These are phyloP conservation scores for Colletotrichum truncatum DNA, from an alignment of 2,329 filamentous ascomycete genomes.

Conservation along the genomic window DNA sequence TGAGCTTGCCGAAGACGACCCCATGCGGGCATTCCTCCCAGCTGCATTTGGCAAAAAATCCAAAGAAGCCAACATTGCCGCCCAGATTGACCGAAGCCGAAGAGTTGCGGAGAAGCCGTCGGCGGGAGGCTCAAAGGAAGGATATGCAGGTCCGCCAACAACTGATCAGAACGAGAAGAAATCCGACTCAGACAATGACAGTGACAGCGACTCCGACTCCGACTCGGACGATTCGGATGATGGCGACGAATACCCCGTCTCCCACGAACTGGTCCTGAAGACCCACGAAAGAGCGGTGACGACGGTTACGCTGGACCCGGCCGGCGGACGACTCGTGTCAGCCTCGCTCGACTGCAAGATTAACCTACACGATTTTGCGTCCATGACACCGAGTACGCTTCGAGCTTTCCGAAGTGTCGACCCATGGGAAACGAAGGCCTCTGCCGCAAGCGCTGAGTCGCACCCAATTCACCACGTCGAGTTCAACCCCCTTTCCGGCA, in stretches of 20 bases:
- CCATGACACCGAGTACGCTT: constrained; percentile 94
- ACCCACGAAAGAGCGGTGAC: constrained; percentile 92
- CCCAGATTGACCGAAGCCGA: constrained; percentile 83
- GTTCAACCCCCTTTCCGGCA: constrained; percentile 85
- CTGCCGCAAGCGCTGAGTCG: constrained; percentile 77
- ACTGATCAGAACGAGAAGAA: constrained; percentile 34
- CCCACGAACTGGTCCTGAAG: constrained; percentile 91
- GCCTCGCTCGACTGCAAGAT: constrained; percentile 90
- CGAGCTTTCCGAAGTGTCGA: constrained; percentile 94
- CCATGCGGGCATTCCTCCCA: constrained; percentile 81
- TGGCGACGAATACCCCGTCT: constrained; percentile 89
- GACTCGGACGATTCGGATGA: constrained; percentile 73
- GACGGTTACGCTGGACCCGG: constrained; percentile 82
- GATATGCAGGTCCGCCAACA: constrained; percentile 35
- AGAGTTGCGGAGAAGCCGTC: constrained; percentile 58
- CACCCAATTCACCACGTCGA: constrained; percentile 88
- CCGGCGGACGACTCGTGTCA: constrained; percentile 86
- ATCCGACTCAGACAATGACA: constrained; percentile 42
- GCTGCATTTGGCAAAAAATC: constrained; percentile 86
- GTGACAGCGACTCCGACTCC: constrained; percentile 59
- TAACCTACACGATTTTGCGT: constrained; percentile 94
- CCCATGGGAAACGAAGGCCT: constrained; percentile 79
- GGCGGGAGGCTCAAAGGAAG: constrained; percentile 37
- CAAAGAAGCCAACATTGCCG: constrained; percentile 76
- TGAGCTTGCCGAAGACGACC: constrained; percentile 69